Conservation (phyloP, 495 filamentous ascomycete species). For the Xylaria grammica region DNA sequence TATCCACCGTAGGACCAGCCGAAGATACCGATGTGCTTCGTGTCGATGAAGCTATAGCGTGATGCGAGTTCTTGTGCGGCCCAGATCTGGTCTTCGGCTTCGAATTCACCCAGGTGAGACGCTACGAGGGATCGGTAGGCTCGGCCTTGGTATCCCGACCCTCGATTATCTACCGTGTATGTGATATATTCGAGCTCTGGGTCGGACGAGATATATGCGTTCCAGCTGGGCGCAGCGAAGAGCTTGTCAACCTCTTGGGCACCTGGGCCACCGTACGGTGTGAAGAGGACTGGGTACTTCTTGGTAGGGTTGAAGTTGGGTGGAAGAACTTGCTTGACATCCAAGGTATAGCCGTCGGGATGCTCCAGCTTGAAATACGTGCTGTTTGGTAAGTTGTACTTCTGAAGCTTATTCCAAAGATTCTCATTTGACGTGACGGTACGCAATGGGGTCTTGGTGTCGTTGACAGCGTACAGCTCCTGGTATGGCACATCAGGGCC, state of each 20-base stretch:
- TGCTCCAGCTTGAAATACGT: conserved; percentile 54
- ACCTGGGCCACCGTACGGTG: conserved; percentile 61
- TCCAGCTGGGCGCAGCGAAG: conserved; percentile 51
- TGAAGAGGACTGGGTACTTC: conserved; percentile 62
- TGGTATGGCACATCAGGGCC: conserved; percentile 64
- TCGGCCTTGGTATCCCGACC: conserved; percentile 60
- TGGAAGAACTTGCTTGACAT: conserved; percentile 54
- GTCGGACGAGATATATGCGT: conserved; percentile 60
- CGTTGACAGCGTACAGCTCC: conserved; percentile 54
- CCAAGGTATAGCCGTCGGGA: conserved; percentile 53
- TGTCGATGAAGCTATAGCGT: conserved; percentile 53
- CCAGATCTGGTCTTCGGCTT: conserved; percentile 63
- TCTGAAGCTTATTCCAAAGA: conserved; percentile 48
- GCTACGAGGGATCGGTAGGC: conserved; percentile 54
- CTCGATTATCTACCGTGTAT: conserved; percentile 61
- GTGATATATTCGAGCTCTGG: conserved; percentile 63
- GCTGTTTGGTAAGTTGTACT: conserved; percentile 57
- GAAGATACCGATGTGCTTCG: conserved; percentile 58
- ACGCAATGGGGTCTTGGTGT: conserved; percentile 48
- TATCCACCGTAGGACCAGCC: conserved; percentile 68
- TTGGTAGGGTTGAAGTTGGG: conserved; percentile 55
- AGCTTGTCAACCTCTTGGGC: conserved; percentile 56
- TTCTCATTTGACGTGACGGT: conserved; percentile 56
- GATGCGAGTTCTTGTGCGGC: conserved; percentile 53
- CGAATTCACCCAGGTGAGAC: conserved; percentile 56